Evolutionary conservation across 169 alveolate species (phyloP).

Genomic region (Plasmodium gaboni): DNA sequence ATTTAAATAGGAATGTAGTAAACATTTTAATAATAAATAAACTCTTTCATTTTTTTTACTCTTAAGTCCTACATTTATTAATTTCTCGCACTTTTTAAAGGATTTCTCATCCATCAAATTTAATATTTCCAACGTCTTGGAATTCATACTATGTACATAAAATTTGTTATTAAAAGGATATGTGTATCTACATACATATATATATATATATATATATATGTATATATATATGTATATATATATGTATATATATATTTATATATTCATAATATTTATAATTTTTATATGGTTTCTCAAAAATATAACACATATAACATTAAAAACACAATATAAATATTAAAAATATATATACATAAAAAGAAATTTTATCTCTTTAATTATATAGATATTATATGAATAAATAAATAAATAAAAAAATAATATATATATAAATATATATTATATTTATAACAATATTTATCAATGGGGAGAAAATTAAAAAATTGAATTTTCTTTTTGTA

Average conservation of each 20-base stretch:
- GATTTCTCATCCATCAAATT: constrained; percentile 59
- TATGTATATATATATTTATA: constrained; percentile 3
- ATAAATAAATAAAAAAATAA: no score
- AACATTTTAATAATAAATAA: constrained; percentile 36
- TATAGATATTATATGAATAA: no score
- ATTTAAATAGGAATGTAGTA: constrained; percentile 43
- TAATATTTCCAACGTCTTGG: constrained; percentile 44
- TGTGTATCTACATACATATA: neutral
- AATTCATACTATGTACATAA: constrained; percentile 25
- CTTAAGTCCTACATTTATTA: constrained; percentile 33
- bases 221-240: constrained; percentile 15
- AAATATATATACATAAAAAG: no score
- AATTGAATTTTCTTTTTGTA: no score
- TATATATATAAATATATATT: no score
- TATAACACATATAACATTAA: no score
- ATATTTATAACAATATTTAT: no score
- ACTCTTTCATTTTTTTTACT: constrained; percentile 54
- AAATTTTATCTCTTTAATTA: no score
- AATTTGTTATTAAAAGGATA: neutral
- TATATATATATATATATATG: constrained; percentile 3
- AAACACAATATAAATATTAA: no score
- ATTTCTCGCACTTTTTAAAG: constrained; percentile 46
- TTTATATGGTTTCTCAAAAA: no score
- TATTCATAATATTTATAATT: neutral
- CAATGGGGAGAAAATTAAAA: no score